Base-by-base conservation (phyloP, 352 stramenopile species). In the Globisporangium polare region DNA sequence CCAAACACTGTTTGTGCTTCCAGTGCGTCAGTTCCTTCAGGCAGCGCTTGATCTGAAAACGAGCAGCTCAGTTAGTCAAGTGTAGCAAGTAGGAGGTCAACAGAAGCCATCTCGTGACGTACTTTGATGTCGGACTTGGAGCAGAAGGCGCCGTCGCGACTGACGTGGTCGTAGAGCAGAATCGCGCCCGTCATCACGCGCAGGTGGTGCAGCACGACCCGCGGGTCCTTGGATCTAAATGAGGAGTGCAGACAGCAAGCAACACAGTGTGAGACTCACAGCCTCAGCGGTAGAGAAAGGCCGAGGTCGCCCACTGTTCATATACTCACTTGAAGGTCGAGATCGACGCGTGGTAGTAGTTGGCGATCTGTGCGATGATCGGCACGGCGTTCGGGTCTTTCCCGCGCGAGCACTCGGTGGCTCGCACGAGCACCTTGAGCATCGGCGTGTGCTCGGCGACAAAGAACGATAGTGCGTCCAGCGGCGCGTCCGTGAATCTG, bases 51-150 rank as follows among this genome's bases (percentile, higher is more conserved):
- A 86, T 83, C 78, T 88, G 66, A 15, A 13, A n/a, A 33, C 2
- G 17, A 41, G 27, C 2, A 41, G 49, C 27, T 24, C 49, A 41
- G 4, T 54, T 15, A 26, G 8, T 18, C 20, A 12, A 37, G 6
- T 3, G 15, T 18, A n/a, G 6, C 10, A 57, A 33, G 8, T 18
- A 9, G 20, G 3, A 24, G 3, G 20, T n/a, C n/a, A n/a, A 15
- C 12, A 37, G 26, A 39, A 22, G 13, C 8, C 0, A 33, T 2
- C 8, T 53, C 15, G 1, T 10, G 24, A 17, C 60, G 17, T 52
- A 88, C 78, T 59, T 86, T 86, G 45, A 88, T 68, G 66, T 82
- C 68, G 12, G 77, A 85, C 53, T 77, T 83, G 46, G 78, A 79
- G 47, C 64, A 53, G 58, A 88, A 86, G 6, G 67, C 74, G 24